These are phyloP conservation scores for Staphylotrichum tortipilum DNA, from an alignment of 495 filamentous ascomycete species.

Conservation along the genomic window DNA sequence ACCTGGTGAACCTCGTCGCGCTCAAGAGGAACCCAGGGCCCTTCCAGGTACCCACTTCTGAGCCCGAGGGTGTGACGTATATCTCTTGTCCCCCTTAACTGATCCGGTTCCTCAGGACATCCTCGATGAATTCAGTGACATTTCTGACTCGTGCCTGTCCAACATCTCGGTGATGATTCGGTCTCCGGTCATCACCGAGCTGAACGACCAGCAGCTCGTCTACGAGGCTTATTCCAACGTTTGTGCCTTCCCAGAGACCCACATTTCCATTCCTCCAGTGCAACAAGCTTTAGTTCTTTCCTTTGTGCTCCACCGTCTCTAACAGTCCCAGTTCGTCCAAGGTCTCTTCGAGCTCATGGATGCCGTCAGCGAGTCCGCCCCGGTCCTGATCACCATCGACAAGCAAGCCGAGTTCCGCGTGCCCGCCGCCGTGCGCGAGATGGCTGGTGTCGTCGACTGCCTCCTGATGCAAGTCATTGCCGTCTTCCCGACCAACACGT, in stretches of 20 bases:
- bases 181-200: conserved; percentile 10
- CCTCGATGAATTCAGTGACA: conserved; percentile 18
- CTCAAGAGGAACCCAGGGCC: conserved; percentile 12
- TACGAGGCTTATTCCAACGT: conserved; percentile 19
- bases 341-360: conserved; percentile 18
- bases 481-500: conserved; percentile 11
- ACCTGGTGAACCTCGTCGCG: conserved; percentile 12
- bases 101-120: conserved; percentile 11
- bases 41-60: conserved; percentile 11
- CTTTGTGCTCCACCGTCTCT: neutral
- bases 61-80: neutral
- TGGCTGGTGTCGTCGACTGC: conserved; percentile 11
- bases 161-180: conserved; percentile 20
- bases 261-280: neutral
- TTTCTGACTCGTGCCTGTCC: conserved; percentile 18
- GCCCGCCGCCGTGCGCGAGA: conserved; percentile 11
- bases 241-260: too few species aligned
- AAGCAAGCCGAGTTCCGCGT: conserved; percentile 20
- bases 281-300: neutral
- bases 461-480: conserved; percentile 15
- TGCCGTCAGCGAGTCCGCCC: conserved; percentile 8
- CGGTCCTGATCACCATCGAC: conserved; percentile 12
- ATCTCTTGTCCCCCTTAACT: neutral
- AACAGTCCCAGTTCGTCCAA: conserved; percentile 11
- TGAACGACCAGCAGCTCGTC: conserved; percentile 11